Evolutionary conservation across 2,329 filamentous ascomycete species (phyloP), one percentile per base, ranked within the genome.

Genomic region (Pseudogymnoascus pannorum): DNA sequence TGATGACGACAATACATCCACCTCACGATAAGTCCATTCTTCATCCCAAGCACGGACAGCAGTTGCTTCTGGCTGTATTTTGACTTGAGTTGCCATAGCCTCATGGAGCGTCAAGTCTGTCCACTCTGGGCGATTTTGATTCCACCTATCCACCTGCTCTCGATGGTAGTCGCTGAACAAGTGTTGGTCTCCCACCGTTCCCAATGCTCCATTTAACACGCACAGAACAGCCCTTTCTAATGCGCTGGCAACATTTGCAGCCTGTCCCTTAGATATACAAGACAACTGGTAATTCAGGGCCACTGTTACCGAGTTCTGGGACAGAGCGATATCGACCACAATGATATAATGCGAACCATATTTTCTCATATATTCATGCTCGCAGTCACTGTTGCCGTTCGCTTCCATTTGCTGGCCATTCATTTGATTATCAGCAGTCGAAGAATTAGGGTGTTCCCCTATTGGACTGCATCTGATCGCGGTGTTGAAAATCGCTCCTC

Each of bases 31-130:
- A 9, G 65, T 66, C 6, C 65, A 63, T 12, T 62, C 29, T 4
- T 40, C 61, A 44, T 68, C 67, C 65, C 65, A 68, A 14, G 63
- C 58, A 35, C 58, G 60, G 26, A 67, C 58, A 20, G 66, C 66
- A 11, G 60, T 42, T 31, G 63, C 38, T 14, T 61, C 22, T 26
- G 66, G 64, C 9, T 35, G 48, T 11, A 24, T n/a, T 22, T 8
- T 31, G 11, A 58, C 64, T 40, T 62, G 62, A 7, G 31, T 33
- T 42, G 58, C 57, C 4, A 65, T 58, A 12, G 65, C 18, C 31
- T 63, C 54, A 14, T 60, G 58, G 6, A 58, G 20, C 11, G 26
- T 40, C 5, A 20, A 40, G 62, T 62, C 14, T 62, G 11, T 40
- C 63, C 63, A 20, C 42, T 22, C 48, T 38, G 14, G 59, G 33